A percentile compares a stretch with the other conserved stretches of the same genome.
Conservation (phyloP, 495 filamentous ascomycete genomes). For the Chaetomium tenue region DNA sequence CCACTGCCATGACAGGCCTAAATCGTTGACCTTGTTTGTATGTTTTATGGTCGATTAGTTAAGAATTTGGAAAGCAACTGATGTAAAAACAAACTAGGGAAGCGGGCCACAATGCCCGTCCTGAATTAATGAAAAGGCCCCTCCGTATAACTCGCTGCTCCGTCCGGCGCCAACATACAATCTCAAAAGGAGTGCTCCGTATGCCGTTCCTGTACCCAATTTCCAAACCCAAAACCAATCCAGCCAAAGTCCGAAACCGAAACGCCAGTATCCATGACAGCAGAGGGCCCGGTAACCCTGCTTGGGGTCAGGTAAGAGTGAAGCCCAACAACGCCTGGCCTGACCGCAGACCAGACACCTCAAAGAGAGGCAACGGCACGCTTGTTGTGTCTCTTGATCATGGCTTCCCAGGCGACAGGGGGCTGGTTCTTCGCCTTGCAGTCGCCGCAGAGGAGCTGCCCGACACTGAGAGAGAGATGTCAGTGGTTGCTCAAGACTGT, state of each 20-base stretch:
- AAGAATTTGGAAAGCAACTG: too few species aligned
- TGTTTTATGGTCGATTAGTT: too few species aligned
- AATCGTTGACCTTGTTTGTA: too few species aligned
- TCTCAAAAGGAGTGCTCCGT: neutral
- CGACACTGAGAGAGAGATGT: constrained; percentile 3
- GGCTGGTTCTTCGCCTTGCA: constrained; percentile 25
- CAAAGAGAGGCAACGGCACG: neutral
- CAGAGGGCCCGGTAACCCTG: neutral
- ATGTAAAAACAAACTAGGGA: too few species aligned
- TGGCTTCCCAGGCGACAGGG: constrained; percentile 26
- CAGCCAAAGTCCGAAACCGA: neutral
- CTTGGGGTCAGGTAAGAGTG: neutral
- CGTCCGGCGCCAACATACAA: neutral
- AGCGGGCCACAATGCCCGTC: too few species aligned
- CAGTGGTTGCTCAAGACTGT: neutral
- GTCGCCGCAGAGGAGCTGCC: constrained; percentile 26
- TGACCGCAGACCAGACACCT: neutral
- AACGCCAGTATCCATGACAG: neutral
- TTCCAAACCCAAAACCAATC: too few species aligned
- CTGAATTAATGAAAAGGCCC: too few species aligned
- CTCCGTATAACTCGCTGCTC: neutral
- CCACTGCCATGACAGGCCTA: neutral
- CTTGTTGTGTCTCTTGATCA: constrained; percentile 25
- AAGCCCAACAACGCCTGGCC: constrained; percentile 2
- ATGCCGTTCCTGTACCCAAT: neutral